phyloP scores from a whole-genome alignment of 108 stramenopile species.

The Conticribra guillardii region DNA sequence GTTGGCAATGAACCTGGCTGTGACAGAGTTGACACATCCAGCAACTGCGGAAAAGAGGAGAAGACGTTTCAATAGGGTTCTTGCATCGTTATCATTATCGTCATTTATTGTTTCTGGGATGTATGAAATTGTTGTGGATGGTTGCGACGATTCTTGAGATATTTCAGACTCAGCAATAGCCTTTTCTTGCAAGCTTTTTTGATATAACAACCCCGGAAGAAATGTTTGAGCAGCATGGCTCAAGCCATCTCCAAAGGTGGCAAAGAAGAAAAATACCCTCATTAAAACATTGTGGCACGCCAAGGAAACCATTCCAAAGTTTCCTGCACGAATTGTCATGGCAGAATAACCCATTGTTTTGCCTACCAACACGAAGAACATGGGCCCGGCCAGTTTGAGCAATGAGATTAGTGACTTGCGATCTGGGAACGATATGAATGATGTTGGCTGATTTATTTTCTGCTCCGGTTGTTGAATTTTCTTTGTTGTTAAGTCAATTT shows the following conservation, averaged over 20 bases:
- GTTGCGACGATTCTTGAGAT: neutral
- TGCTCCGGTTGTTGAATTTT: no score
- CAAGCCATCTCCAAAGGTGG: constrained; percentile 89
- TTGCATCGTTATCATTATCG: constrained; percentile 21
- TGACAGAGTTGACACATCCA: constrained; percentile 32
- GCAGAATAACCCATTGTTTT: constrained; percentile 82
- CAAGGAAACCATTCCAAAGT: constrained; percentile 75
- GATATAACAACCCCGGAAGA: constrained; percentile 73
- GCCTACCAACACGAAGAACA: constrained; percentile 81
- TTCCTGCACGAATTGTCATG: constrained; percentile 75
- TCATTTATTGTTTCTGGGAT: neutral
- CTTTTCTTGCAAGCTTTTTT: constrained; percentile 30
- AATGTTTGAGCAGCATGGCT: constrained; percentile 89
- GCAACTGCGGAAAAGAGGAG: constrained; percentile 27
- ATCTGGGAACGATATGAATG: constrained; percentile 71
- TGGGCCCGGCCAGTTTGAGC: constrained; percentile 76
- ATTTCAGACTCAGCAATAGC: neutral
- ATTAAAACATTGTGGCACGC: constrained; percentile 90
- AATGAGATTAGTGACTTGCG: constrained; percentile 58
- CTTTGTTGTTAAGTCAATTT: constrained; percentile 3
- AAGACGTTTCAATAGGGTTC: constrained; percentile 41
- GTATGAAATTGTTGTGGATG: neutral
- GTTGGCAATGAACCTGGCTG: constrained; percentile 57
- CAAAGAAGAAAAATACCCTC: constrained; percentile 93
- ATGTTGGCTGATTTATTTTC: constrained; percentile 28